These are phyloP conservation scores for Cyclotella choctawhatcheeana DNA, from an alignment of 108 stramenopile species.

Conservation along the genomic window DNA sequence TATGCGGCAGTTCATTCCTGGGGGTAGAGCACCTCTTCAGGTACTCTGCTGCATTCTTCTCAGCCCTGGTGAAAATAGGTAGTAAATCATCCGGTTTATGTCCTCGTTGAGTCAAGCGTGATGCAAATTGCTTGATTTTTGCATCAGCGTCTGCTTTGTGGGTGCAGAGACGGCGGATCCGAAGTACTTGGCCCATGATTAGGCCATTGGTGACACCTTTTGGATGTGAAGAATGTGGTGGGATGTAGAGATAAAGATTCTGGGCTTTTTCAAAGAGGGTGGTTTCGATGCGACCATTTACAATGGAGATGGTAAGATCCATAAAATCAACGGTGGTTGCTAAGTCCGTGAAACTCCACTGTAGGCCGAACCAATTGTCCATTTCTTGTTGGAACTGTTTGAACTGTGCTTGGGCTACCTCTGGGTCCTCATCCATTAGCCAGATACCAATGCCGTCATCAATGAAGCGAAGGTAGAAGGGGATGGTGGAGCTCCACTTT, in stretches of 20 bases:
- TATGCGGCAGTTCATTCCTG: not conserved
- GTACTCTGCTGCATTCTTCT: not conserved
- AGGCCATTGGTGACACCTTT: conserved; percentile 12
- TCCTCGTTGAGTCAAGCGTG: conserved; percentile 18
- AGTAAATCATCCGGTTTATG: not conserved
- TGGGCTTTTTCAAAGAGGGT: conserved; percentile 29
- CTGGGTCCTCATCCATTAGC: not conserved
- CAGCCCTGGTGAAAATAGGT: not conserved
- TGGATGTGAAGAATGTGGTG: conserved; percentile 13
- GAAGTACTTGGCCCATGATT: conserved; percentile 27
- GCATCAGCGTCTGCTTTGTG: not conserved
- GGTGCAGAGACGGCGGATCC: conserved; percentile 20
- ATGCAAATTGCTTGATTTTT: conserved; percentile 4
- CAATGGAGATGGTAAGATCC: conserved; percentile 13
- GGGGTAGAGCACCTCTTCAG: not conserved
- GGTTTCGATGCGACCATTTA: not conserved
- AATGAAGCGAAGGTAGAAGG: conserved; percentile 15
- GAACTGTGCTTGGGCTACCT: not conserved
- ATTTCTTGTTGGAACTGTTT: not conserved
- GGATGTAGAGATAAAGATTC: conserved; percentile 26
- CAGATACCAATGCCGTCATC: conserved; percentile 21
- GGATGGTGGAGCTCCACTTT: not conserved
- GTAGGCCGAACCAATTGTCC: not conserved
- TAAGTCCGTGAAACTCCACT: not conserved
- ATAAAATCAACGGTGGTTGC: not conserved